Conservation (phyloP, 1,139 yeast genomes). For the Lodderomyces elongisporus region DNA sequence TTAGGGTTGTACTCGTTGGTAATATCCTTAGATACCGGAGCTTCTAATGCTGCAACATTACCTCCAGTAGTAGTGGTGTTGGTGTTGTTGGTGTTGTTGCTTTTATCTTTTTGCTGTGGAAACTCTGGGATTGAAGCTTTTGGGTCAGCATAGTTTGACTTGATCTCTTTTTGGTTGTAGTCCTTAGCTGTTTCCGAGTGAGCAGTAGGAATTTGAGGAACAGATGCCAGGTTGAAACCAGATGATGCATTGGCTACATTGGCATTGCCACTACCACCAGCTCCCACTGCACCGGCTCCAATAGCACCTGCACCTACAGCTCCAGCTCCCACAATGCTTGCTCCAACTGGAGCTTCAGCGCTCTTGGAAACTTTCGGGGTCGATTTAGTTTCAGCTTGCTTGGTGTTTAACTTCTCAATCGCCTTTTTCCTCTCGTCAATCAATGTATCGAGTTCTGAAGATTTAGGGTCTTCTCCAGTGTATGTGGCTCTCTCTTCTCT, state of each 20-base stretch:
- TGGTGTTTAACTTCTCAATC: conserved; percentile 28
- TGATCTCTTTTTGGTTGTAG: conserved; percentile 2
- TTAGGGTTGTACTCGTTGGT: too few species aligned
- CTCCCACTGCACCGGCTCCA: conserved; percentile 9
- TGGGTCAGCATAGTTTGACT: neutral
- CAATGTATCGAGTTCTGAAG: conserved; percentile 24
- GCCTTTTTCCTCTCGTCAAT: conserved; percentile 35
- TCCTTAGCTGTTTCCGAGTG: conserved; percentile 1
- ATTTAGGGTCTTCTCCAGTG: conserved; percentile 23
- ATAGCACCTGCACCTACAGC: conserved; percentile 7
- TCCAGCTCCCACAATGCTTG: conserved; percentile 8
- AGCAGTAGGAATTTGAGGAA: conserved; percentile 2
- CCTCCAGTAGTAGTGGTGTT: too few species aligned
- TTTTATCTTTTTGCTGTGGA: neutral
- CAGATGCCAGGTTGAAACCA: neutral
- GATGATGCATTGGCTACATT: neutral
- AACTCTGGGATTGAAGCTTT: conserved; percentile 1
- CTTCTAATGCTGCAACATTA: too few species aligned
- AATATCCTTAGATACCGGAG: too few species aligned
- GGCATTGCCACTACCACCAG: neutral
- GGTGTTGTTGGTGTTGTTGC: too few species aligned
- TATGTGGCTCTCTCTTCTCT: conserved; percentile 36
- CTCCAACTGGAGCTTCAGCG: conserved; percentile 11
- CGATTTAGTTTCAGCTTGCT: conserved; percentile 3
- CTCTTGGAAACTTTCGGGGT: neutral